phyloP scores from a whole-genome alignment of 2,329 filamentous ascomycete species.

The Fusarium buxicola region DNA sequence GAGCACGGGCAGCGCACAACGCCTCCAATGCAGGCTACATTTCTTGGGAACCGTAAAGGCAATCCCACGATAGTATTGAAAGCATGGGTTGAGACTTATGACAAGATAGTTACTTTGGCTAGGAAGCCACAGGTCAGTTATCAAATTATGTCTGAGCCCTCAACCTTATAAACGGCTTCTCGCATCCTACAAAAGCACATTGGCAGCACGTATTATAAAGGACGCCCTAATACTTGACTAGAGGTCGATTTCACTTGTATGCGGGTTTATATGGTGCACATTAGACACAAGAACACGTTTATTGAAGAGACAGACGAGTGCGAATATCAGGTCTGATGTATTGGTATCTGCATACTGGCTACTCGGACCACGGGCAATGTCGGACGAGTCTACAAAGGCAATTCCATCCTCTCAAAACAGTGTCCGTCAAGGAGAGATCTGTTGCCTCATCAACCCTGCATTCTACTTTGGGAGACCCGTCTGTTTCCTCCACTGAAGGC shows the following conservation, averaged over 20 bases:
- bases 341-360: not conserved
- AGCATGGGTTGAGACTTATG: not conserved
- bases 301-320: not conserved
- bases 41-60: not conserved
- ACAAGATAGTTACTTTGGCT: not conserved
- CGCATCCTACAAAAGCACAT: no score
- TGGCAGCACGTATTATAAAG: no score
- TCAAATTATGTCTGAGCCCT: not conserved
- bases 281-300: not conserved
- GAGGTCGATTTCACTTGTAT: no score
- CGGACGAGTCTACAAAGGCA: not conserved
- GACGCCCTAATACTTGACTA: no score
- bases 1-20: slow-evolving; percentile 3
- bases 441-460: no score
- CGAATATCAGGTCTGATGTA: not conserved
- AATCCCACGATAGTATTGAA: not conserved
- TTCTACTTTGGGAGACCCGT: no score
- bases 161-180: no score
- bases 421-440: no score
- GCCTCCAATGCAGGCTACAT: slow-evolving; percentile 18
- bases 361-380: not conserved
- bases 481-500: not conserved
- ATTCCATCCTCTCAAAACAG: no score
- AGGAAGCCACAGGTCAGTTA: not conserved
- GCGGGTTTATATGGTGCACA: not conserved